These are phyloP conservation scores for Pseudopyricularia cyperi DNA, from an alignment of 2,329 filamentous ascomycete genomes.

Conservation along the genomic window DNA sequence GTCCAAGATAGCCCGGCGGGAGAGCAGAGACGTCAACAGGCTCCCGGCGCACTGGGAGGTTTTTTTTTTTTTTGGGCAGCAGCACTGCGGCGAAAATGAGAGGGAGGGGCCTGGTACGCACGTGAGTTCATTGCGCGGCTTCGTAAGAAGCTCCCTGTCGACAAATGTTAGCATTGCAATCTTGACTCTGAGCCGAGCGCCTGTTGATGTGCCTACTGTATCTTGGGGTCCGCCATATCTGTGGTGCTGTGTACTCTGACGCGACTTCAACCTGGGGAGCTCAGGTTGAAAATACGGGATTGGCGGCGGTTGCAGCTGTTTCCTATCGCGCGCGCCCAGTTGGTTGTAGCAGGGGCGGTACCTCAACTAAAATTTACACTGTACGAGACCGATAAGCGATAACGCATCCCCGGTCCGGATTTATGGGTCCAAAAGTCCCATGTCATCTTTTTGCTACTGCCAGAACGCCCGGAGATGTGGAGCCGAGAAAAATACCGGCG, in stretches of 20 bases:
- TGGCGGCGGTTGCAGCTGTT: background rate
- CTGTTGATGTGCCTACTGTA: conserved; percentile 41
- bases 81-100: background rate
- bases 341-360: background rate
- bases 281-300: background rate
- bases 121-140: conserved; percentile 85
- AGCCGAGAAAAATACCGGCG: background rate
- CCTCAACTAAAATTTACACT: background rate
- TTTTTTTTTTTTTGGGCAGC: background rate
- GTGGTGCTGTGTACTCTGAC: conserved; percentile 9
- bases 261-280: background rate
- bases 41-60: background rate
- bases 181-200: conserved; percentile 8
- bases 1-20: conserved; percentile 7
- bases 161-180: conserved; percentile 13
- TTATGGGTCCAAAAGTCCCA: background rate
- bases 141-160: conserved; percentile 73
- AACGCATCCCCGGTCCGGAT: background rate
- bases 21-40: conserved; percentile 1
- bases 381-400: background rate
- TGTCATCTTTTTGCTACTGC: background rate
- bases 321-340: background rate
- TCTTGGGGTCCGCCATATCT: conserved; percentile 55
- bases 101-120: conserved; percentile 33
- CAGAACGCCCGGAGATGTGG: background rate